phyloP scores from a whole-genome alignment of 2,329 filamentous ascomycete genomes.

The Fusarium sp. region DNA sequence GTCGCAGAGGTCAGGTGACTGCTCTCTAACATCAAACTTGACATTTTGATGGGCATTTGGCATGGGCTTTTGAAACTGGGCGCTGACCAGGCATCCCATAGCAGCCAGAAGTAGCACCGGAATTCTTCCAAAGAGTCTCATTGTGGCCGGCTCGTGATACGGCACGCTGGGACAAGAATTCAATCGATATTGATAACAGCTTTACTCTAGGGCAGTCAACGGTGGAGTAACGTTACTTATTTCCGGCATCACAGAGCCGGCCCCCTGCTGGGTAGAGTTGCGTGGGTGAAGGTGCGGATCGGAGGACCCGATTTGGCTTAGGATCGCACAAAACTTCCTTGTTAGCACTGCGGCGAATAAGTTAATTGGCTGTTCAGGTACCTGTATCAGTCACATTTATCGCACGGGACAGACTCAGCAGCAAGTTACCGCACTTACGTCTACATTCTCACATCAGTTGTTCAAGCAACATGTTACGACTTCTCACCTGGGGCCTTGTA shows the following conservation, averaged over 20 bases:
- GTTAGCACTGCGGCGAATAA: neutral
- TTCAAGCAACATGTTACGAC: neutral
- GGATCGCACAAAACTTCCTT: neutral
- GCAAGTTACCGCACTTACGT: neutral
- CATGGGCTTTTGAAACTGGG: neutral
- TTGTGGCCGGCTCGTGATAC: neutral
- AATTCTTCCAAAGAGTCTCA: neutral
- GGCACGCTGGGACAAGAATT: neutral
- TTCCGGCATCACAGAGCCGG: neutral
- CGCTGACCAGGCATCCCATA: neutral
- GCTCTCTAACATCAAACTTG: neutral
- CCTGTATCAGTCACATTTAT: neutral
- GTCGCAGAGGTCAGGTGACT: neutral
- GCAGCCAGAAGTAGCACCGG: neutral
- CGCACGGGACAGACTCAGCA: neutral
- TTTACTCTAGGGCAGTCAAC: neutral
- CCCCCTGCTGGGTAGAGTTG: neutral
- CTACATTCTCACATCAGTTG: neutral
- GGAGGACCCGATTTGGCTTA: neutral
- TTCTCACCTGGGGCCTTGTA: neutral
- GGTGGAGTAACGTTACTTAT: neutral
- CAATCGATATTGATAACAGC: neutral
- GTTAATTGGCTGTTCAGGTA: neutral
- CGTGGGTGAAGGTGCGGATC: neutral
- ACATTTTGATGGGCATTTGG: neutral